Evolutionary conservation across 2,329 filamentous ascomycete species (phyloP).

Genomic region (Calonectria fujianensis): DNA sequence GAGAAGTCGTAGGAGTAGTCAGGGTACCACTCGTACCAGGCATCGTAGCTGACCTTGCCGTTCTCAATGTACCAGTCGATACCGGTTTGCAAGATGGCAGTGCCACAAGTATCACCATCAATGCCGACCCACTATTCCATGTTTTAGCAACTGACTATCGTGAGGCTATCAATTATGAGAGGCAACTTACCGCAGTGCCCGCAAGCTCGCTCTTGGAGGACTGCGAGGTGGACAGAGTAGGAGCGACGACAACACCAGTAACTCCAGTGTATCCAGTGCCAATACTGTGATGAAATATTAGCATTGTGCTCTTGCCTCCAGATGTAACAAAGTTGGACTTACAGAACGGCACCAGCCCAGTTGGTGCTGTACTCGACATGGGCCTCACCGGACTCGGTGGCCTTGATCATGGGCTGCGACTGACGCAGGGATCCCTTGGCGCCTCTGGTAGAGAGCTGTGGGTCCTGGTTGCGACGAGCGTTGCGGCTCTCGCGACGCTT

Average conservation of each 20-base stretch:
- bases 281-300: background rate
- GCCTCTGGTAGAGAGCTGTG: slow-evolving; percentile 5
- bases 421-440: slow-evolving; percentile 16
- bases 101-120: slow-evolving; percentile 28
- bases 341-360: slow-evolving; percentile 35
- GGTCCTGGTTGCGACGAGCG: background rate
- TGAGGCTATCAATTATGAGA: background rate
- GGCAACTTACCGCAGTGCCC: slow-evolving; percentile 16
- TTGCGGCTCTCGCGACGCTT: slow-evolving; percentile 21
- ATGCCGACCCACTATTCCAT: slow-evolving; percentile 32
- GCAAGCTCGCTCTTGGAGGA: background rate
- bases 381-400: slow-evolving; percentile 5
- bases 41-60: slow-evolving; percentile 23
- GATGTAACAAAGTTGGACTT: background rate
- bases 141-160: background rate
- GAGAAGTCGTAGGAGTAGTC: slow-evolving; percentile 35
- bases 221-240: slow-evolving; percentile 1
- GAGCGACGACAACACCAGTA: slow-evolving; percentile 16
- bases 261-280: slow-evolving; percentile 28
- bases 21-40: slow-evolving; percentile 38
- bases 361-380: slow-evolving; percentile 32
- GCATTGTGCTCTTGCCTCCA: too few relatives aligned
- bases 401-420: slow-evolving; percentile 12
- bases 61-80: slow-evolving; percentile 32
- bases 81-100: slow-evolving; percentile 32